Conservation (phyloP, 2,329 filamentous ascomycete genomes). For the Talaromyces sp. region DNA sequence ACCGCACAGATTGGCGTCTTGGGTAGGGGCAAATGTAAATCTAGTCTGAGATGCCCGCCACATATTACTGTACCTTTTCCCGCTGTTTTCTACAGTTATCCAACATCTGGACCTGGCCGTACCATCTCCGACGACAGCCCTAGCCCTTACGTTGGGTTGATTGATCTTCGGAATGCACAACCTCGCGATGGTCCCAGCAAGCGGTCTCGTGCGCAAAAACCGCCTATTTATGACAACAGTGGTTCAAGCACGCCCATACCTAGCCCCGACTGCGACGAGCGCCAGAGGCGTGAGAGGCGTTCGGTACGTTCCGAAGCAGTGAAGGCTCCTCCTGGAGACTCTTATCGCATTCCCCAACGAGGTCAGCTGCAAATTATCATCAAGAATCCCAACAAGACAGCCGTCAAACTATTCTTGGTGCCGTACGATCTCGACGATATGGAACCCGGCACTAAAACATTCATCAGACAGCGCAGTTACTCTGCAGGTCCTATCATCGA, state of each 20-base stretch:
- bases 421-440: slow-evolving; percentile 91
- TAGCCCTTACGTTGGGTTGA: slow-evolving; percentile 90
- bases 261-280: slow-evolving; percentile 28
- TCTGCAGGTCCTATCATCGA: slow-evolving; percentile 82
- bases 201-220: slow-evolving; percentile 25
- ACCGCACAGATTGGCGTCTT: slow-evolving; percentile 92
- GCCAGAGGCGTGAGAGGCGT: slow-evolving; percentile 52
- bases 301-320: slow-evolving; percentile 59
- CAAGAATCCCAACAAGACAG: slow-evolving; percentile 97
- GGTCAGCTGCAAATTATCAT: slow-evolving; percentile 95
- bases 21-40: slow-evolving; percentile 82
- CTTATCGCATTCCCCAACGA: slow-evolving; percentile 89
- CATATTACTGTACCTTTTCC: slow-evolving; percentile 90
- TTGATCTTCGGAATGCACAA: slow-evolving; percentile 83
- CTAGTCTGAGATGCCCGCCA: slow-evolving; percentile 77
- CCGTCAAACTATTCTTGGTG: slow-evolving; percentile 90
- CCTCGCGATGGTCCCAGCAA: slow-evolving; percentile 43
- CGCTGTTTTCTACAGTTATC: slow-evolving; percentile 94
- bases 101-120: slow-evolving; percentile 60
- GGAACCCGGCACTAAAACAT: slow-evolving; percentile 92
- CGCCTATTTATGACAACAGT: slow-evolving; percentile 13
- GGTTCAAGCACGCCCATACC: slow-evolving; percentile 2
- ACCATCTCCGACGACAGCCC: slow-evolving; percentile 75
- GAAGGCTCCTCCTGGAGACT: slow-evolving; percentile 75
- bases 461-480: slow-evolving; percentile 90